These are phyloP conservation scores for Boletus patriciae DNA, from an alignment of 768 basidiomycete genomes.

Conservation along the genomic window DNA sequence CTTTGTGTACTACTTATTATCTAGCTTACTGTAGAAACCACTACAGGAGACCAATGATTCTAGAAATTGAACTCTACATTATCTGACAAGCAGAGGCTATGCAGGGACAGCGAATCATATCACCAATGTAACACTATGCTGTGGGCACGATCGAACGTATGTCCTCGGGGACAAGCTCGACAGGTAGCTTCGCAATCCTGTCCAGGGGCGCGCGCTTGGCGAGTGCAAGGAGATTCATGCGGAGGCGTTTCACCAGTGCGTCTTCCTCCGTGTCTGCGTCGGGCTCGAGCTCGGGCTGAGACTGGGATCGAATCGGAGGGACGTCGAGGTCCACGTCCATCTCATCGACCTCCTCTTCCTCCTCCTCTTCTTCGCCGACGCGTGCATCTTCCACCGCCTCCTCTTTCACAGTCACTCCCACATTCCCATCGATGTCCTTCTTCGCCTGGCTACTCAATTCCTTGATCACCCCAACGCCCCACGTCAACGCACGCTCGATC, in stretches of 20 bases:
- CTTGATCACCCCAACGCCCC: slow-evolving; percentile 54
- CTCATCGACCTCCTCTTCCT: neutral
- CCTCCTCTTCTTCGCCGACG: neutral
- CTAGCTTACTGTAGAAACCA: slow-evolving; percentile 14
- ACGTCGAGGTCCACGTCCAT: slow-evolving; percentile 23
- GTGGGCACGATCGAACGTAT: slow-evolving; percentile 66
- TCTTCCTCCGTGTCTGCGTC: slow-evolving; percentile 40
- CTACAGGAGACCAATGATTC: slow-evolving; percentile 4
- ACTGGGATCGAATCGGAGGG: neutral
- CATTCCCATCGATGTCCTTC: neutral
- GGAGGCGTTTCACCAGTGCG: slow-evolving; percentile 52
- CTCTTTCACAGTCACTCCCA: slow-evolving; percentile 13
- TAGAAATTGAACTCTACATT: slow-evolving; percentile 1
- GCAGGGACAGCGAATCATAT: neutral
- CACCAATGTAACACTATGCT: no score
- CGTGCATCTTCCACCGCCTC: slow-evolving; percentile 8
- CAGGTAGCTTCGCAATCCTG: slow-evolving; percentile 61
- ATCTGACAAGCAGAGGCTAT: neutral
- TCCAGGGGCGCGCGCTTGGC: slow-evolving; percentile 78
- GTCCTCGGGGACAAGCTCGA: slow-evolving; percentile 64
- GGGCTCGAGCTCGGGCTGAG: neutral
- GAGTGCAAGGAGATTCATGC: slow-evolving; percentile 73
- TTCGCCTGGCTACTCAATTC: slow-evolving; percentile 28
- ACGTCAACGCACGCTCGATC: slow-evolving; percentile 47
- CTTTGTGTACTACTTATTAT: slow-evolving; percentile 18